Conservation (phyloP, 495 filamentous ascomycete species). For the Hypoxylon fragiforme region DNA sequence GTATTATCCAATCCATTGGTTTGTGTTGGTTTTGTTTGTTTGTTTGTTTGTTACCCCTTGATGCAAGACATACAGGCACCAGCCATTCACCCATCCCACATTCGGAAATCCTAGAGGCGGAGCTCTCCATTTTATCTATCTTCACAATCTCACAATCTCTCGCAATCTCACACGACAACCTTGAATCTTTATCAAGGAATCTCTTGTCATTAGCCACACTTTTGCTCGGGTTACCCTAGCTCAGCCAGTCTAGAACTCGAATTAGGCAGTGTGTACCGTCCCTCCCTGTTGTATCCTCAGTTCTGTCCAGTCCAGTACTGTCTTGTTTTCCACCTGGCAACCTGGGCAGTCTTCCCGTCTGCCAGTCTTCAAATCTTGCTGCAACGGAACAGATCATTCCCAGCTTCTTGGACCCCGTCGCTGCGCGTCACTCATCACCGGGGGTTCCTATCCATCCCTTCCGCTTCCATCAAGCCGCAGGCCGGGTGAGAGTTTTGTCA, state of each 20-base stretch:
- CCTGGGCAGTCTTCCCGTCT: no score
- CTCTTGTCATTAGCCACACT: slow-evolving; percentile 30
- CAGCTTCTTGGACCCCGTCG: slow-evolving; percentile 31
- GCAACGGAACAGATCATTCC: slow-evolving; percentile 30
- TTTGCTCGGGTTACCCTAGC: slow-evolving; percentile 17
- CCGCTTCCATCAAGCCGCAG: slow-evolving; percentile 24
- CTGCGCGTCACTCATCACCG: slow-evolving; percentile 31
- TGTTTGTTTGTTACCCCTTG: slow-evolving; percentile 31
- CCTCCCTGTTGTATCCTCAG: no score
- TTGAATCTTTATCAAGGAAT: no score
- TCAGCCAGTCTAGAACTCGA: slow-evolving; percentile 22
- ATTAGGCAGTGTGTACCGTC: slow-evolving; percentile 14
- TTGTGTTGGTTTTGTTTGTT: no score
- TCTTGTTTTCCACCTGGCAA: no score
- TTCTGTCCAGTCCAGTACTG: no score
- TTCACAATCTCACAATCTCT: no score
- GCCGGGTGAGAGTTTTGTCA: slow-evolving; percentile 21
- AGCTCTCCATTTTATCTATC: neutral
- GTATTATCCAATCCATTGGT: no score
- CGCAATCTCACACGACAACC: no score
- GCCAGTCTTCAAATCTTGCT: no score
- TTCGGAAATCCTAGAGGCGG: slow-evolving; percentile 23
- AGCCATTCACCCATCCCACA: slow-evolving; percentile 27
- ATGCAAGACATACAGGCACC: slow-evolving; percentile 34
- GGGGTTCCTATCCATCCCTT: slow-evolving; percentile 20